Conservation (phyloP, 768 basidiomycete species). For the Pleurotus sapidus region DNA sequence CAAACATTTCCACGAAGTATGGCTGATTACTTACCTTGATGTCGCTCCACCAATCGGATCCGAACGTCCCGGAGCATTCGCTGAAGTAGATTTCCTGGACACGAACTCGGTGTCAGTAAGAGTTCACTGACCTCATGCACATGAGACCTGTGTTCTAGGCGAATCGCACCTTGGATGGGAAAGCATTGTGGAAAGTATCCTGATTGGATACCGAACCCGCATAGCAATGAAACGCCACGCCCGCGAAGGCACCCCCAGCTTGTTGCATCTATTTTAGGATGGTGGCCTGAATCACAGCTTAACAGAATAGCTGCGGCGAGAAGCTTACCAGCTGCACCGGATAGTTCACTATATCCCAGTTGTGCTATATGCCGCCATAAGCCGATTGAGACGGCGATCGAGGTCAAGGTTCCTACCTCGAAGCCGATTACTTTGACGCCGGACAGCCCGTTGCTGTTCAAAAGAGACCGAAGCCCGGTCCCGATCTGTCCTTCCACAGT, state of each 20-base stretch:
- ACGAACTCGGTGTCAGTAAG: not conserved
- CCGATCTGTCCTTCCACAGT: slow-evolving; percentile 59
- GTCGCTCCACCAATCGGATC: slow-evolving; percentile 77
- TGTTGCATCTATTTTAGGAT: slow-evolving; percentile 40
- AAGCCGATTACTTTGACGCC: slow-evolving; percentile 64
- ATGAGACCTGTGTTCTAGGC: not conserved
- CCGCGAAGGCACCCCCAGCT: slow-evolving; percentile 52
- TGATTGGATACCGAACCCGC: slow-evolving; percentile 45
- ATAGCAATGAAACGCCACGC: slow-evolving; percentile 76
- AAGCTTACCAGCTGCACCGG: slow-evolving; percentile 40
- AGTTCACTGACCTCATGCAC: not conserved
- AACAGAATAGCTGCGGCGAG: not conserved
- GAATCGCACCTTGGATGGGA: slow-evolving; percentile 52
- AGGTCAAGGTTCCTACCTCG: not conserved
- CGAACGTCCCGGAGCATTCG: slow-evolving; percentile 66
- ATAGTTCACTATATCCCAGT: slow-evolving; percentile 71
- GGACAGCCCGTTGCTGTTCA: slow-evolving; percentile 62
- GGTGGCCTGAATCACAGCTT: not conserved
- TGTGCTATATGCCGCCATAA: slow-evolving; percentile 44
- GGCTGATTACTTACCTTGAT: slow-evolving; percentile 51
- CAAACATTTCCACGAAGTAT: not conserved
- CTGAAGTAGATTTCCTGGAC: slow-evolving; percentile 10
- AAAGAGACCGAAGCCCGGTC: slow-evolving; percentile 47
- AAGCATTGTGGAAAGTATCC: slow-evolving; percentile 50
- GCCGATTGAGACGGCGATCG: too few species aligned